Evolutionary conservation across 257 asterid species (phyloP).

Genomic region (Euphrasia confusa): DNA sequence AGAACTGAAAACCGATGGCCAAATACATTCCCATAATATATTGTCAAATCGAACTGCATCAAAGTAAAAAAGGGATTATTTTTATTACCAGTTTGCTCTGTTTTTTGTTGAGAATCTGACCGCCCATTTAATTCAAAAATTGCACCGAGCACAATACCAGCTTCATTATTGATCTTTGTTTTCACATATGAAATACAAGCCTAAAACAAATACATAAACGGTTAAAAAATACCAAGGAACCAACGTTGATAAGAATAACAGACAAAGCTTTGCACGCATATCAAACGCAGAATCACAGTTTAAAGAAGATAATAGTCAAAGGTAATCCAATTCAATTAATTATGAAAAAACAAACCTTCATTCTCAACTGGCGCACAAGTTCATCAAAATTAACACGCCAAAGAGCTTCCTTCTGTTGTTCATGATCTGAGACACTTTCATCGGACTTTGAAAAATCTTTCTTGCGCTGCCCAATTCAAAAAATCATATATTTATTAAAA

Average conservation of each 20-base stretch:
- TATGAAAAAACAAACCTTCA: slow-evolving; percentile 48
- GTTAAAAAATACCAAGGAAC: slow-evolving; percentile 7
- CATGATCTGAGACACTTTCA: slow-evolving; percentile 36
- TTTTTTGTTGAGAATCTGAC: slow-evolving; percentile 40
- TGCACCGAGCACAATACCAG: slow-evolving; percentile 70
- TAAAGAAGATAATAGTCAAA: slow-evolving; percentile 10
- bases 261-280: slow-evolving; percentile 7
- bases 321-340: slow-evolving; percentile 8
- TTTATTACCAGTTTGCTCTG: slow-evolving; percentile 53
- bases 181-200: slow-evolving; percentile 64
- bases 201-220: slow-evolving; percentile 28
- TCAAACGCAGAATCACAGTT: slow-evolving; percentile 1
- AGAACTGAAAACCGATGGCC: neutral
- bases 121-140: slow-evolving; percentile 48
- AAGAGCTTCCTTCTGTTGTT: slow-evolving; percentile 55
- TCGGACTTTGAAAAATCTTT: slow-evolving; percentile 38
- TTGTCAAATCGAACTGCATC: slow-evolving; percentile 5
- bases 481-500: neutral
- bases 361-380: slow-evolving; percentile 54
- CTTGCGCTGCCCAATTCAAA: slow-evolving; percentile 52
- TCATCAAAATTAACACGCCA: slow-evolving; percentile 96
- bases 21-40: neutral
- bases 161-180: slow-evolving; percentile 48
- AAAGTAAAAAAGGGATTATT: slow-evolving; percentile 12
- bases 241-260: slow-evolving; percentile 14